These are phyloP conservation scores for Myxozyma geophila DNA, from an alignment of 805 yeast genomes.

Conservation along the genomic window DNA sequence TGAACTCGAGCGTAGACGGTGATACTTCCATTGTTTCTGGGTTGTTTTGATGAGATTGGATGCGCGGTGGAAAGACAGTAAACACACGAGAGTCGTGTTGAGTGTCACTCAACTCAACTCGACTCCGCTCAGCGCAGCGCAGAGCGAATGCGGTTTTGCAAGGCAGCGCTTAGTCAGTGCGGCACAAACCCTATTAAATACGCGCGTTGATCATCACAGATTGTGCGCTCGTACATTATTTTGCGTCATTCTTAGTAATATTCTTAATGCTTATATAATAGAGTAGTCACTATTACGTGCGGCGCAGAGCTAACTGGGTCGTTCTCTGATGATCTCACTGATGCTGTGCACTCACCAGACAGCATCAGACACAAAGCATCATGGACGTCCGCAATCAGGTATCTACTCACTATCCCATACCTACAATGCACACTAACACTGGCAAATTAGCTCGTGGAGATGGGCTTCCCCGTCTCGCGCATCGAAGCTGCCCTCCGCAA, in stretches of 20 bases:
- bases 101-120: no score
- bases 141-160: no score
- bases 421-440: not conserved
- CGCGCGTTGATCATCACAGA: not conserved
- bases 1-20: conserved; percentile 75
- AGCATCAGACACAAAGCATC: not conserved
- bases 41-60: not conserved
- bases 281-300: not conserved
- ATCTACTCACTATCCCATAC: not conserved
- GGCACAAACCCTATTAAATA: not conserved
- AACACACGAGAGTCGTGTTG: not conserved
- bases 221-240: not conserved
- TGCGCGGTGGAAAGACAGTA: not conserved
- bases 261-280: not conserved
- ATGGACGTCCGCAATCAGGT: conserved; percentile 30
- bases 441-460: conserved; percentile 37
- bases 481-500: conserved; percentile 43
- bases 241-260: not conserved
- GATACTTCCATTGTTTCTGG: conserved; percentile 62
- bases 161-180: not conserved
- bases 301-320: not conserved
- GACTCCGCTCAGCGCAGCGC: no score
- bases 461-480: conserved; percentile 44
- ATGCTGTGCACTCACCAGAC: not conserved
- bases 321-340: not conserved